These are phyloP conservation scores for Fusarium illudens DNA, from an alignment of 2,329 filamentous ascomycete genomes.

Conservation along the genomic window DNA sequence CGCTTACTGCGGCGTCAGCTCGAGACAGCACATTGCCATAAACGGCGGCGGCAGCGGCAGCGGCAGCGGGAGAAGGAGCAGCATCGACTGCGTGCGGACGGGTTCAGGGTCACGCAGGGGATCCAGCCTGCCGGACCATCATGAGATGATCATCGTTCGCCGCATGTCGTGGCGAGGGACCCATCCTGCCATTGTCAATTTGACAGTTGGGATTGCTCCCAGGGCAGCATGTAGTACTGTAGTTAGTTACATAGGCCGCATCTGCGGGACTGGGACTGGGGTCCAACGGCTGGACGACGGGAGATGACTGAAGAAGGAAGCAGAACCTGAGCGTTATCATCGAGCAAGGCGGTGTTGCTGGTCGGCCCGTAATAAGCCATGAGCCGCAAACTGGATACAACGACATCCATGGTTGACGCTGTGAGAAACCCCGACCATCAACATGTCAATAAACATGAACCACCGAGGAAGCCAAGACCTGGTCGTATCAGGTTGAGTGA, in stretches of 20 bases:
- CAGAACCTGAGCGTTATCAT: constrained; percentile 4
- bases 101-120: constrained; percentile 13
- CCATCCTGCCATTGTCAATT: constrained; percentile 17
- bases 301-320: not conserved
- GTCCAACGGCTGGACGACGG: constrained; percentile 3
- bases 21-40: constrained; percentile 1
- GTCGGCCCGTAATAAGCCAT: not conserved
- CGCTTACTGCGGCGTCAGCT: constrained; percentile 6
- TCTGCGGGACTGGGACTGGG: constrained; percentile 12
- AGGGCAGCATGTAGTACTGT: constrained; percentile 5
- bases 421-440: not conserved
- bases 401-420: not conserved
- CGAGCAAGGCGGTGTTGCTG: constrained; percentile 11
- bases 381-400: not conserved
- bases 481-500: constrained; percentile 5
- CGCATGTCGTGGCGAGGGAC: constrained; percentile 24
- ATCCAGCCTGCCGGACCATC: constrained; percentile 34
- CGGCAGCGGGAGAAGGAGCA: not conserved
- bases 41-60: not conserved
- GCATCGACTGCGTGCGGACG: constrained; percentile 12
- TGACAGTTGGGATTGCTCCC: constrained; percentile 9
- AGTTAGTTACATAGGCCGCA: constrained; percentile 6
- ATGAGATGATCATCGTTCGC: constrained; percentile 43
- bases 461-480: not conserved
- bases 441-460: not conserved